phyloP scores from a whole-genome alignment of 139 green algal genomes.

The Yamagishiella unicocca region DNA sequence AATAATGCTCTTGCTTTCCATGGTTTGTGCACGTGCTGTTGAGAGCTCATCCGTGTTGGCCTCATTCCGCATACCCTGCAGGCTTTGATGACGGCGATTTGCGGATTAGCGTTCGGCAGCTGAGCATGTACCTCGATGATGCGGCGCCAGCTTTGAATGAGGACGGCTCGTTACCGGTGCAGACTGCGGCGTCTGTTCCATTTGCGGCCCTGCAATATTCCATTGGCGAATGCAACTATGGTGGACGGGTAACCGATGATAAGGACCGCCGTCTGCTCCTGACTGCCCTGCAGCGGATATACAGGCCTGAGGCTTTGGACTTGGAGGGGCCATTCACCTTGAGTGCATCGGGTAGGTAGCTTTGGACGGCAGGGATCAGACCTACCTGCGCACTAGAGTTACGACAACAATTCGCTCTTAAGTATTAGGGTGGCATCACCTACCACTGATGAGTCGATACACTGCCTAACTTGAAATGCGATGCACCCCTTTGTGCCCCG shows the following conservation, averaged over 20 bases:
- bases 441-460: too few species aligned
- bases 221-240: constrained; percentile 82
- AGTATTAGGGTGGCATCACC: too few species aligned
- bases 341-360: constrained; percentile 42
- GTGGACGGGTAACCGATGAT: constrained; percentile 83
- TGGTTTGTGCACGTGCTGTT: too few species aligned
- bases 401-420: too few species aligned
- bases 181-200: constrained; percentile 36
- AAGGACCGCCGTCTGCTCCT: constrained; percentile 82
- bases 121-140: constrained; percentile 82
- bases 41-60: too few species aligned
- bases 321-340: constrained; percentile 47
- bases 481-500: too few species aligned
- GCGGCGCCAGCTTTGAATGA: background rate
- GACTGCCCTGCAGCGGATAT: constrained; percentile 73
- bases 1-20: too few species aligned
- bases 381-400: too few species aligned
- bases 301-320: constrained; percentile 56
- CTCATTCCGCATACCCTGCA: constrained; percentile 1
- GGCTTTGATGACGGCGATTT: constrained; percentile 82
- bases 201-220: constrained; percentile 75
- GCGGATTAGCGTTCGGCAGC: constrained; percentile 79
- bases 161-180: background rate
- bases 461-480: too few species aligned
- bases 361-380: too few species aligned